Conservation (phyloP, 371 early-diverging fungal genomes). For the Rhizomucor miehei region DNA sequence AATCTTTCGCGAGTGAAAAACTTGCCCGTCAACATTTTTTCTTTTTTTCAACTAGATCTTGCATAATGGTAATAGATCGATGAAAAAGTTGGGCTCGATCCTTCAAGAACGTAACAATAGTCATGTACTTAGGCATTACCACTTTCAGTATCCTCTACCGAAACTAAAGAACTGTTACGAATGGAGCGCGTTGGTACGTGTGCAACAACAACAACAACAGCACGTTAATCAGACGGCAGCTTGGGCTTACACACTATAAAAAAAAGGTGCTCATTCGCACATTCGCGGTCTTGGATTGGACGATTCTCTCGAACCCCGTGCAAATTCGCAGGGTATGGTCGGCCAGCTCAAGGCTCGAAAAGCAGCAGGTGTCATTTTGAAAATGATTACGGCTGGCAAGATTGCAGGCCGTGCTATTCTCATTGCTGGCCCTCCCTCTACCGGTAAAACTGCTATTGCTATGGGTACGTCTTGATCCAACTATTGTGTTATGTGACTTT, state of each 20-base stretch:
- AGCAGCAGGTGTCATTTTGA: slow-evolving; percentile 93
- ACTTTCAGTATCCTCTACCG: slow-evolving; percentile 39
- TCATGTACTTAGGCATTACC: slow-evolving; percentile 27
- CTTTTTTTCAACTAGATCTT: no score
- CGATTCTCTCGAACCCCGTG: slow-evolving; percentile 86
- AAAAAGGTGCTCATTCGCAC: slow-evolving; percentile 95
- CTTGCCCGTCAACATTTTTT: no score
- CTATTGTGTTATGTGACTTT: background rate
- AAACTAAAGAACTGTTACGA: slow-evolving; percentile 57
- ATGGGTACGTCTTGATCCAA: slow-evolving; percentile 66
- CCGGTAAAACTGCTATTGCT: slow-evolving; percentile 95
- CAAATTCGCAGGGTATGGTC: slow-evolving; percentile 95
- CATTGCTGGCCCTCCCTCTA: slow-evolving; percentile 98
- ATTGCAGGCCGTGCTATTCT: slow-evolving; percentile 97
- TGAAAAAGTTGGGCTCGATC: no score
- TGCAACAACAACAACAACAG: background rate
- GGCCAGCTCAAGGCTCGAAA: slow-evolving; percentile 95
- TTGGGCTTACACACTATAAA: no score
- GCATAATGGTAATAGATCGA: no score
- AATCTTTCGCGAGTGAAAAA: no score
- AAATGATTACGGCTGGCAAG: slow-evolving; percentile 93
- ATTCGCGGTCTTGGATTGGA: slow-evolving; percentile 89
- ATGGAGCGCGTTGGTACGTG: slow-evolving; percentile 69
- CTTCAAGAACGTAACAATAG: no score
- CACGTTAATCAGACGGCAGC: slow-evolving; percentile 1